Evolutionary conservation across 75 land plant genomes (phyloP).

Genomic region (Cryptomeria japonica): DNA sequence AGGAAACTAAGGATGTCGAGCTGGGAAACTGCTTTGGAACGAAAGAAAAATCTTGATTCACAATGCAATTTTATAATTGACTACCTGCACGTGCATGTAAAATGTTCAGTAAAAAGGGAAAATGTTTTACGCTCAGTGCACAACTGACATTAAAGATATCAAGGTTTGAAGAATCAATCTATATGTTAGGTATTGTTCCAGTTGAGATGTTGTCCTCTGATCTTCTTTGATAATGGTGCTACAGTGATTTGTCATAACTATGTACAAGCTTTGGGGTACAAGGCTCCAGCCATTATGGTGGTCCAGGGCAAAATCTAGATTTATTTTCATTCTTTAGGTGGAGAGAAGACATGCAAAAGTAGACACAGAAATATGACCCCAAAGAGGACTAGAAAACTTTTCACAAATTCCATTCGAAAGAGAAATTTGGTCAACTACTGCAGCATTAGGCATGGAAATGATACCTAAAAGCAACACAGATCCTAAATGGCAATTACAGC

Average conservation of each 20-base stretch:
- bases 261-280: background rate
- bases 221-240: background rate
- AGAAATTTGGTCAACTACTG: background rate
- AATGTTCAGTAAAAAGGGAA: background rate
- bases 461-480: background rate
- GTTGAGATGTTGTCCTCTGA: background rate
- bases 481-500: background rate
- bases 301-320: background rate
- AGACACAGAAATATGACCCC: background rate
- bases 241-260: background rate
- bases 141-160: background rate
- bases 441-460: background rate
- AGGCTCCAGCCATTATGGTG: background rate
- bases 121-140: background rate
- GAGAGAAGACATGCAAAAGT: background rate
- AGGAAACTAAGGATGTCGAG: background rate
- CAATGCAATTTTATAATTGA: background rate
- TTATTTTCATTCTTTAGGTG: background rate
- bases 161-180: background rate
- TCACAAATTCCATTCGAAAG: background rate
- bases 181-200: background rate
- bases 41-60: background rate
- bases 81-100: background rate
- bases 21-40: background rate
- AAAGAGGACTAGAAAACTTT: background rate